phyloP scores from a whole-genome alignment of 352 stramenopile genomes.

The Stephanocyclus meneghinianus region DNA sequence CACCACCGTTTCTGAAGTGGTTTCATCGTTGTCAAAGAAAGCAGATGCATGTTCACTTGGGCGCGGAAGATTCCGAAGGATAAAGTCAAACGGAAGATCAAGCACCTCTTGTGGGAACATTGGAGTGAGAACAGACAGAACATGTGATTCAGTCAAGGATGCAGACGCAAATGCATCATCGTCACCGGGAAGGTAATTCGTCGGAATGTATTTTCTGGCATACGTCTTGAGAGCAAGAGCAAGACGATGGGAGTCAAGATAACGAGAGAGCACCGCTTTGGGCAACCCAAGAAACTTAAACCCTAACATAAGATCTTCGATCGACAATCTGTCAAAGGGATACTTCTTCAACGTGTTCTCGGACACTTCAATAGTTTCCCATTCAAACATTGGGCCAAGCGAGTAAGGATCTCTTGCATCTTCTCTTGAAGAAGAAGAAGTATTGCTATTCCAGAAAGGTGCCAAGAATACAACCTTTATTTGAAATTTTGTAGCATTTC shows the following conservation, averaged over 20 bases:
- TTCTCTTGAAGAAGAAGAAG: constrained; percentile 22
- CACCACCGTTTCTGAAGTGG: constrained; percentile 57
- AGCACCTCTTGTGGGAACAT: constrained; percentile 71
- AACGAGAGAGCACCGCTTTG: constrained; percentile 73
- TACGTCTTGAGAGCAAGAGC: constrained; percentile 76
- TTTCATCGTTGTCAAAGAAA: constrained; percentile 39
- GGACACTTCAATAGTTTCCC: constrained; percentile 75
- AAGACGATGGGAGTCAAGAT: constrained; percentile 77
- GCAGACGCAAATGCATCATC: constrained; percentile 58
- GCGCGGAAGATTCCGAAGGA: constrained; percentile 67
- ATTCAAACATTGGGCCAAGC: constrained; percentile 15
- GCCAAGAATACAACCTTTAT: constrained; percentile 79
- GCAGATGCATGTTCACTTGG: constrained; percentile 40
- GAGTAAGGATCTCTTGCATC: constrained; percentile 44
- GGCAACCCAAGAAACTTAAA: constrained; percentile 80
- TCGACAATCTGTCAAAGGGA: constrained; percentile 66
- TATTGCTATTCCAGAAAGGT: constrained; percentile 71
- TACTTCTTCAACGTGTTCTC: constrained; percentile 72
- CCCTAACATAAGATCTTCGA: constrained; percentile 64
- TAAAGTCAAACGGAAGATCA: constrained; percentile 74
- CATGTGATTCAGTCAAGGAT: constrained; percentile 75
- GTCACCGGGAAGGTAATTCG: constrained; percentile 44
- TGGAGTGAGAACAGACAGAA: constrained; percentile 63
- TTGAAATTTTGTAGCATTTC: constrained; percentile 65
- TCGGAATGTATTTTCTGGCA: constrained; percentile 51